Evolutionary conservation across 2,329 filamentous ascomycete genomes (phyloP), one percentile per base, ranked within the genome.

Genomic region (Furcasterigmium sp.): DNA sequence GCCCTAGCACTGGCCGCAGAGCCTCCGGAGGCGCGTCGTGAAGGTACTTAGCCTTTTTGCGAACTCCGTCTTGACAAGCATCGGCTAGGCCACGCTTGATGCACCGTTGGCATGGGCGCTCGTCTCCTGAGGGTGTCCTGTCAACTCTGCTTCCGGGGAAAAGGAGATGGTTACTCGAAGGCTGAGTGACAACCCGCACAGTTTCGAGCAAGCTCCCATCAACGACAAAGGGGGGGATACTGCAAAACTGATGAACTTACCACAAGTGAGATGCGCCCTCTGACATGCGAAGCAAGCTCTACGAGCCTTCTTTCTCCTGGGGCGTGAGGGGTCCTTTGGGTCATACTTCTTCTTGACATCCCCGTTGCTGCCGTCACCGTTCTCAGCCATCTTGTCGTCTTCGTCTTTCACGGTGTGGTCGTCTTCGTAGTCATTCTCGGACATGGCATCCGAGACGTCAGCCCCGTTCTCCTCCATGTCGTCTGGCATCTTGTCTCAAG

Each of bases 31-130:
- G 91, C 20, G 91, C 90, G 74, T 97, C 93, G 59, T 97, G 91
- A 44, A 98, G 85, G 64, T 98, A 98, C 65, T 98, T 98, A 41
- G 93, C 93, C 75, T 97, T 98, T 68, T 98, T 98, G 50, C 93
- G 85, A 41, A 97, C 90, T 42, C 93, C 93, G 60, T 98, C 93
- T 63, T 95, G 90, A 59, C 93, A 98, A 48, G 82, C 82, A 61
- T 95, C 90, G 56, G 90, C 87, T 18, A 97, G 78, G 37, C 89
- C 88, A 55, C 93, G 85, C 66, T 96, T 96, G 55, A 97, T 89
- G 63, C 93, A 98, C 57, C 93, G 78, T 58, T 90, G 82, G 62
- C 93, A 98, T 42, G 93, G 93, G 54, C 93, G 80, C 64, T 98
- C 91, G 62, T 98, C 93, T 57, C 91, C 93, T 97, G 59, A 13